phyloP scores from a whole-genome alignment of 2,329 filamentous ascomycete species.

The Claviceps quebecensis region DNA sequence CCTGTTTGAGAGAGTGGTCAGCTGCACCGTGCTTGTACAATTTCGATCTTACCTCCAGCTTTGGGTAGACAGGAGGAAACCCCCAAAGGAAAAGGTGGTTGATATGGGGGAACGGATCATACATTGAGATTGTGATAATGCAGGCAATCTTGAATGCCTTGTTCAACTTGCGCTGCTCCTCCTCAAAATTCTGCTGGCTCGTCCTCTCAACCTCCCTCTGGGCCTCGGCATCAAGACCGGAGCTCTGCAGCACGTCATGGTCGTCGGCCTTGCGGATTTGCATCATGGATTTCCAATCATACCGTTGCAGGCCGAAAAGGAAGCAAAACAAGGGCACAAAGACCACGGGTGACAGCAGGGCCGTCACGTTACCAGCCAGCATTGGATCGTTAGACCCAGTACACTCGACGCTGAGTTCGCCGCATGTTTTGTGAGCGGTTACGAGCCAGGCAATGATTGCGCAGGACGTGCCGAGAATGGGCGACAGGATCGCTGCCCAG shows the following conservation, averaged over 20 bases:
- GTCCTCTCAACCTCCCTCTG: conserved; percentile 9
- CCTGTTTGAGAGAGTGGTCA: conserved; percentile 8
- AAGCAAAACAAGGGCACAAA: conserved; percentile 67
- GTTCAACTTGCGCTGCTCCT: conserved; percentile 35
- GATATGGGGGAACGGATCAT: background rate
- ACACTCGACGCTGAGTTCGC: conserved; percentile 53
- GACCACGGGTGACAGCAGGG: conserved; percentile 61
- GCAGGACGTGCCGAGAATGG: conserved; percentile 50
- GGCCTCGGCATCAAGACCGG: conserved; percentile 30
- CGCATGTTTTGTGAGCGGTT: conserved; percentile 55
- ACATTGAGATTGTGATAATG: conserved; percentile 19
- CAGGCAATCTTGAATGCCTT: conserved; percentile 36
- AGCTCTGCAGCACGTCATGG: conserved; percentile 49
- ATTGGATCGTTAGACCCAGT: conserved; percentile 77
- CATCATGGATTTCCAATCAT: conserved; percentile 78
- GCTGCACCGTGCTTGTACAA: background rate
- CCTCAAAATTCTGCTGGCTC: conserved; percentile 23
- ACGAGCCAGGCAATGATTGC: conserved; percentile 65
- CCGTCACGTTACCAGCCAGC: conserved; percentile 75
- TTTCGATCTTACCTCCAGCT: no score
- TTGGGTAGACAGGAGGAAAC: background rate
- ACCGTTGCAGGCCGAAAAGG: conserved; percentile 45
- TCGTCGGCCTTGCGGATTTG: conserved; percentile 69
- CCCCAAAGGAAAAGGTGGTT: background rate
- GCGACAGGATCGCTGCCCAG: conserved; percentile 53